Conservation (phyloP, 2,329 filamentous ascomycete genomes). For the Xylariales sp. region DNA sequence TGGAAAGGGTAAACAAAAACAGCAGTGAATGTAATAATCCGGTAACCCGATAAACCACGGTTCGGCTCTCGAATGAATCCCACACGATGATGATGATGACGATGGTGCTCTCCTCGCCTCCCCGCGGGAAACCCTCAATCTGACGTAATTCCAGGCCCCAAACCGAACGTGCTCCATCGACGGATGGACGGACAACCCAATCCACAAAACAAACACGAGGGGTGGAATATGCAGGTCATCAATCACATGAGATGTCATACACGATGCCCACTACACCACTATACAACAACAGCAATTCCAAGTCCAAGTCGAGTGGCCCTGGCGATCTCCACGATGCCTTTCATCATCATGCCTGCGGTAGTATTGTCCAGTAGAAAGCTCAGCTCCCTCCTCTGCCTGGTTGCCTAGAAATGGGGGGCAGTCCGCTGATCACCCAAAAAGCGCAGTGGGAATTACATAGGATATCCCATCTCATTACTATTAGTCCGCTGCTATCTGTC, state of each 20-base stretch:
- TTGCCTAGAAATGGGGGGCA: no score
- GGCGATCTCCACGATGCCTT: neutral
- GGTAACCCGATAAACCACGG: neutral
- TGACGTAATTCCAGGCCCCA: slow-evolving; percentile 17
- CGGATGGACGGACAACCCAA: neutral
- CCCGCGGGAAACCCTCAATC: neutral
- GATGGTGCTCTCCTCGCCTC: neutral
- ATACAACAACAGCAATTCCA: neutral
- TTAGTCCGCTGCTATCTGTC: no score
- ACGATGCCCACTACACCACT: neutral
- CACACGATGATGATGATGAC: neutral
- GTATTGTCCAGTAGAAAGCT: slow-evolving; percentile 1
- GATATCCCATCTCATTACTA: no score
- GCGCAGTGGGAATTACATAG: slow-evolving; percentile 11
- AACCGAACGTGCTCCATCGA: neutral
- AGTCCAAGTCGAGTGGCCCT: neutral
- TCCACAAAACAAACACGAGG: neutral
- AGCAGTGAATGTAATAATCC: neutral
- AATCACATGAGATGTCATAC: slow-evolving; percentile 28
- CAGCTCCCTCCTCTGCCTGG: no score
- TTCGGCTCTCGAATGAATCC: no score
- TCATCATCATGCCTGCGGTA: neutral
- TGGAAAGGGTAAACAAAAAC: no score
- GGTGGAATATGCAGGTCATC: slow-evolving; percentile 27
- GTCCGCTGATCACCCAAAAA: neutral